Base-by-base conservation (phyloP, 352 stramenopile genomes). In the Globisporangium camurandrum region DNA sequence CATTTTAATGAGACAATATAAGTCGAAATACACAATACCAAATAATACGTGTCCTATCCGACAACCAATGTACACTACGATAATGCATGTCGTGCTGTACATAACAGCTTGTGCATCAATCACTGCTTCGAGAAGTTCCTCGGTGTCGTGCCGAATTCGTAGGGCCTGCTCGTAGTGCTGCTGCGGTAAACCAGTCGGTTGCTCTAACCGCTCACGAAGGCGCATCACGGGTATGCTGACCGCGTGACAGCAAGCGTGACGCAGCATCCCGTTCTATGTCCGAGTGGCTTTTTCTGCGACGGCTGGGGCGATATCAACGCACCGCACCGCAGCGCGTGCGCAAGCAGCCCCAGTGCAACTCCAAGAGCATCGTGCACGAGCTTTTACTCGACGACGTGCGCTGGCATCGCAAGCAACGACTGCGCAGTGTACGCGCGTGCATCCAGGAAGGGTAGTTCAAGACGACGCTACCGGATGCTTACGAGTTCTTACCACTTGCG, bases 231-330 rank as follows among this genome's bases (percentile, higher is more conserved):
- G 24, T 86, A 83, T 34, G 60, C 88, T 43, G 80, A 91, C 55
- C 71, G 70, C 41, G 56, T 64, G 23, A 78, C 72, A n/a, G 80
- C 76, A n/a, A 62, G 64, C 24, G 62, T 91, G 33, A 88, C 80
- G 38, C 80, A 91, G 45, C 84, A 79, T 57, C 63, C 75, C 14
- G 49, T 88, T 38, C 53, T 91, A n/a, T 91, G 88, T 46, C 80
- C 80, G 1, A 66, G 73, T 23, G 80, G 80, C 23, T 91, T 88
- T 62, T 91, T 91, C 59, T 81, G 71, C 23, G 80, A 91, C 45
- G 80, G 76, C 0, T 91, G 80, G 80, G 80, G 79, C 7, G 80
- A 91, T 49, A 59, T 88, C 34, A 76, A 71, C 46, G 85, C 77
- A 12, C 69, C 75, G 8, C 55, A 51, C 50, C 67, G n/a, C n/a